Percentiles rank a stretch among this genome's conserved stretches.
Conservation (phyloP, 495 filamentous ascomycete species). For the Penicillium argentinense region DNA sequence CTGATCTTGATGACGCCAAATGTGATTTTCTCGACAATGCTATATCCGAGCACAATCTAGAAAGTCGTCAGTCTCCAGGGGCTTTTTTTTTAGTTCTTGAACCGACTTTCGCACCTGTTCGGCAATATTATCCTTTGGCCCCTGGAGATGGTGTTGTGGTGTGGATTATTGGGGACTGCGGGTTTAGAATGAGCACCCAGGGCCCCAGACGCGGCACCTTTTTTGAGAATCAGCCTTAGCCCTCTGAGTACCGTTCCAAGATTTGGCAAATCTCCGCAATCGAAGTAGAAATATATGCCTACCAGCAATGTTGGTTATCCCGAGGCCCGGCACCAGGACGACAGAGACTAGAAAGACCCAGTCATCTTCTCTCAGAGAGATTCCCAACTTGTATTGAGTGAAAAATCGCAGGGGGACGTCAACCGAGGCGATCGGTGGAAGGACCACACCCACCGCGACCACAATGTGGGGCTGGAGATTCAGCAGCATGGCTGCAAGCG, state of each 20-base stretch:
- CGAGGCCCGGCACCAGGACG: constrained; percentile 6
- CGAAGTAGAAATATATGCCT: not conserved
- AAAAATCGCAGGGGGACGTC: constrained; percentile 2
- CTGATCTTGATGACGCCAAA: constrained; percentile 14
- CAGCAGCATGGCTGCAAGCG: constrained; percentile 1
- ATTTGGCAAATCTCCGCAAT: no score
- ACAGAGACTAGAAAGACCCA: constrained; percentile 2
- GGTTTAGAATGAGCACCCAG: constrained; percentile 10
- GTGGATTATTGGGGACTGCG: constrained; percentile 1
- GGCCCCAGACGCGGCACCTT: constrained; percentile 7
- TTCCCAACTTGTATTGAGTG: not conserved
- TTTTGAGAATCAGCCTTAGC: no score
- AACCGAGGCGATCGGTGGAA: constrained; percentile 2
- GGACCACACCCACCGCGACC: constrained; percentile 8
- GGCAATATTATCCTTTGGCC: constrained; percentile 7
- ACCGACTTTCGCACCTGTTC: constrained; percentile 10
- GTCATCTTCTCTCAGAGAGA: constrained; percentile 8
- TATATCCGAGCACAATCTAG: constrained; percentile 17
- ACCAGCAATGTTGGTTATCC: constrained; percentile 9
- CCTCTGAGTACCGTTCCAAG: no score
- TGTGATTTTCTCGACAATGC: constrained; percentile 12
- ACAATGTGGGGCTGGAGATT: constrained; percentile 5
- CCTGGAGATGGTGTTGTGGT: constrained; percentile 4
- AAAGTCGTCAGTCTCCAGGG: no score
- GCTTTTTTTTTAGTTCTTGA: no score